A percentile compares a stretch with the other conserved stretches of the same genome.
These are phyloP conservation scores for Mucor indicus DNA, from an alignment of 371 early-diverging fungal genomes.

Conservation along the genomic window DNA sequence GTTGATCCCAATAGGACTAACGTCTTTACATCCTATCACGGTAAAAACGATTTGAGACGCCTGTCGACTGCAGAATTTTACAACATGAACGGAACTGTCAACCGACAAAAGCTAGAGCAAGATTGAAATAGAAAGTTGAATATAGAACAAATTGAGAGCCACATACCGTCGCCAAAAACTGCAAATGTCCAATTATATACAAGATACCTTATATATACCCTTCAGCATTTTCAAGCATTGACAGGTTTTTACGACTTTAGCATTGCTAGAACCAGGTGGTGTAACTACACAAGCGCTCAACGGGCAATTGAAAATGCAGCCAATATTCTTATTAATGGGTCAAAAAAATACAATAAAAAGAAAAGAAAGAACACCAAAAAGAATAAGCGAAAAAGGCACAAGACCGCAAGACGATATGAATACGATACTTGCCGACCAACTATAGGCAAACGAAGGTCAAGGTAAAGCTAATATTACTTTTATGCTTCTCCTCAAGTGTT, in stretches of 20 bases:
- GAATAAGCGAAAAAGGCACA: background rate
- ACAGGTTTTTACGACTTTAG: background rate
- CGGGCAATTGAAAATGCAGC: background rate
- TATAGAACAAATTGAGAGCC: background rate
- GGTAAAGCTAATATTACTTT: no score
- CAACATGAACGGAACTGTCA: background rate
- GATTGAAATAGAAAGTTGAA: background rate
- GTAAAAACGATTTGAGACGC: background rate
- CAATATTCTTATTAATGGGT: slow-evolving; percentile 3
- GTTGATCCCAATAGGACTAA: background rate
- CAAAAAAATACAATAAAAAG: slow-evolving; percentile 5
- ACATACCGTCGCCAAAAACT: background rate
- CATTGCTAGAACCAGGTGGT: slow-evolving; percentile 2
- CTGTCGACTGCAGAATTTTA: slow-evolving; percentile 1
- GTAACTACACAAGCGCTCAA: background rate
- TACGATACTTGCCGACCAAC: no score
- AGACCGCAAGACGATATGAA: no score
- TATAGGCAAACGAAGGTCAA: no score
- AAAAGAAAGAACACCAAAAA: background rate
- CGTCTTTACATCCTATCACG: slow-evolving; percentile 1
- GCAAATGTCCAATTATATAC: background rate
- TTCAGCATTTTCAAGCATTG: background rate
- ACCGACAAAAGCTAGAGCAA: slow-evolving; percentile 1
- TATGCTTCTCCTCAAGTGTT: no score
- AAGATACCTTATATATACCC: background rate